Base-by-base conservation (phyloP, 805 yeast species). In the Candida cerambycidarum region DNA sequence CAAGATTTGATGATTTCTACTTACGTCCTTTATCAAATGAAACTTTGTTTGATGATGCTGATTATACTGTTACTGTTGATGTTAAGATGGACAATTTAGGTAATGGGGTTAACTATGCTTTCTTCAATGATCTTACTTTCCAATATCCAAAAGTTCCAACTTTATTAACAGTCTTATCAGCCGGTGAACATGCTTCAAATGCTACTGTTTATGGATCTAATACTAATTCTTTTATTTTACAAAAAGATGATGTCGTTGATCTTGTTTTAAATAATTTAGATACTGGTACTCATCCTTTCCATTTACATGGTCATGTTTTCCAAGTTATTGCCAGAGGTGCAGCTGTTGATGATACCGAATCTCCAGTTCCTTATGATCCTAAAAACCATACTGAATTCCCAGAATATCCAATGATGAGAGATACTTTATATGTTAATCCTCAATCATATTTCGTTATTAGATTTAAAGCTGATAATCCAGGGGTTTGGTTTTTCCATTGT, bases 401-500 rank as follows among this genome's bases (percentile, higher is more conserved):
- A 7, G 78, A 76, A 30, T 62, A 67, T 42, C 95, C 89, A 30
- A 58, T 79, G 57, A 58, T 71, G 38, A 75, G 96, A 62, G 96
- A 89, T 57, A 84, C 92, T 0, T 80, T 80, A 15, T 69, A 75
- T 50, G 79, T 88, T 13, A 77, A 80, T 39, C 79, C 84, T 25
- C 80, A 82, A 53, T 87, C 90, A 2, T 77, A 80, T 59, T 61
- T 82, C 39, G 89, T 83, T 13, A 57, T 81, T 24, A 71, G 97
- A 51, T 88, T 88, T 62, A 75, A 69, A 53, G 89, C 96, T 10
- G 80, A 85, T 55, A 89, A 90, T 56, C 96, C 97, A 2, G 97
- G 97, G 44, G 82, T 89, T 18, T 90, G 97, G 97, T 79, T 85
- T 47, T 85, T 89, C 81, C 97, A 89, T 61, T 89, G 97, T 64